phyloP scores from a whole-genome alignment of 2,329 filamentous ascomycete species.

The Hypoxylon sp. region DNA sequence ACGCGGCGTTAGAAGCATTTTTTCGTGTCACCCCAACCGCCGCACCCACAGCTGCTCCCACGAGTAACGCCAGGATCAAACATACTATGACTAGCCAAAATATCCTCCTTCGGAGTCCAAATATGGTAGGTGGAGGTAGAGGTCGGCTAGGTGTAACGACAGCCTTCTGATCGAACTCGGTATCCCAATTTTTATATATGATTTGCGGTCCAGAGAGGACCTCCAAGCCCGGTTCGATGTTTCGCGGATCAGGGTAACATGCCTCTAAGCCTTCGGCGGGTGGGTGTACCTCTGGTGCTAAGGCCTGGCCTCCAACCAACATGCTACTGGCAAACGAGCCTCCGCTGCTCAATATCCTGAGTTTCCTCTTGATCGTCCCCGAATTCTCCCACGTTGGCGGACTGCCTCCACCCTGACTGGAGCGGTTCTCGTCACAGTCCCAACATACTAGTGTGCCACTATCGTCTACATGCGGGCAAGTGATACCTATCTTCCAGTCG shows the following conservation, averaged over 20 bases:
- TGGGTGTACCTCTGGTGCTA: slow-evolving; percentile 42
- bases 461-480: slow-evolving; percentile 28
- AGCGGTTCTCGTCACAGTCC: slow-evolving; percentile 29
- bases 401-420: slow-evolving; percentile 1
- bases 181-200: slow-evolving; percentile 35
- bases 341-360: slow-evolving; percentile 25
- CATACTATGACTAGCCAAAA: slow-evolving; percentile 41
- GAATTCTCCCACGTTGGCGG: slow-evolving; percentile 13
- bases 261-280: slow-evolving; percentile 49
- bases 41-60: slow-evolving; percentile 43
- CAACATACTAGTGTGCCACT: slow-evolving; percentile 29
- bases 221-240: slow-evolving; percentile 43
- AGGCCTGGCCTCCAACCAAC: slow-evolving; percentile 12
- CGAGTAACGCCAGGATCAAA: slow-evolving; percentile 38
- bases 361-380: slow-evolving; percentile 20
- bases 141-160: not conserved
- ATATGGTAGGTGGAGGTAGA: slow-evolving; percentile 21
- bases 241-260: slow-evolving; percentile 26
- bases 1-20: slow-evolving; percentile 33
- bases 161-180: slow-evolving; percentile 14
- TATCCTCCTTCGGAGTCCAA: slow-evolving; percentile 37
- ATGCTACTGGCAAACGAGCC: slow-evolving; percentile 9
- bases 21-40: slow-evolving; percentile 45
- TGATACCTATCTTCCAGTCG: slow-evolving; percentile 11
- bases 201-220: slow-evolving; percentile 43